Evolutionary conservation across 2,329 filamentous ascomycete species (phyloP).

Genomic region (Diaporthe sp.): DNA sequence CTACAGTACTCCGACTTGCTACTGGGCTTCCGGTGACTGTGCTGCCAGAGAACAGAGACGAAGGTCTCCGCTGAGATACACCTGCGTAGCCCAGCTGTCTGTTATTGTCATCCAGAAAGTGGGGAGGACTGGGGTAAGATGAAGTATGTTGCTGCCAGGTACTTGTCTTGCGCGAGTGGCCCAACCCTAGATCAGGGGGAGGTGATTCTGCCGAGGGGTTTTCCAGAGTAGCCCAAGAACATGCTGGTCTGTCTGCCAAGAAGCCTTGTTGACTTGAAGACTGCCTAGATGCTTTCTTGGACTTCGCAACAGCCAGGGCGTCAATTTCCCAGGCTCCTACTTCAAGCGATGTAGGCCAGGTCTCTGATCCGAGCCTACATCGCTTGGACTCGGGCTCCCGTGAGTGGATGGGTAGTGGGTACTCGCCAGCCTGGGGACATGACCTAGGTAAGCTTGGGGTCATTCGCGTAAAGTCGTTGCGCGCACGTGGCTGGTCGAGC

Average conservation of each 20-base stretch:
- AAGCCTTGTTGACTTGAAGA: neutral
- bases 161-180: neutral
- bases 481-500: neutral
- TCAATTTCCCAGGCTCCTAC: constrained; percentile 12
- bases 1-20: neutral
- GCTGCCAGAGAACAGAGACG: constrained; percentile 18
- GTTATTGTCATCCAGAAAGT: neutral
- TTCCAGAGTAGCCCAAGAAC: neutral
- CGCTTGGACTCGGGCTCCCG: constrained; percentile 4
- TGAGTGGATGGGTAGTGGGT: neutral
- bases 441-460: neutral
- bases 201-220: too few species aligned
- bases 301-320: constrained; percentile 18
- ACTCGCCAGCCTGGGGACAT: neutral
- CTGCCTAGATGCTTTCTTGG: neutral
- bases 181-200: neutral
- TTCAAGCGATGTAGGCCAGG: neutral
- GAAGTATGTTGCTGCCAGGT: neutral
- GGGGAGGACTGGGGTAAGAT: constrained; percentile 23
- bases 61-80: constrained; percentile 17
- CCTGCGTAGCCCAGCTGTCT: neutral
- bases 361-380: neutral
- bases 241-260: neutral
- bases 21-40: constrained; percentile 30
- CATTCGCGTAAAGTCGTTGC: neutral